Conservation (phyloP, 352 stramenopile species). For the Phytophthora megakarya region DNA sequence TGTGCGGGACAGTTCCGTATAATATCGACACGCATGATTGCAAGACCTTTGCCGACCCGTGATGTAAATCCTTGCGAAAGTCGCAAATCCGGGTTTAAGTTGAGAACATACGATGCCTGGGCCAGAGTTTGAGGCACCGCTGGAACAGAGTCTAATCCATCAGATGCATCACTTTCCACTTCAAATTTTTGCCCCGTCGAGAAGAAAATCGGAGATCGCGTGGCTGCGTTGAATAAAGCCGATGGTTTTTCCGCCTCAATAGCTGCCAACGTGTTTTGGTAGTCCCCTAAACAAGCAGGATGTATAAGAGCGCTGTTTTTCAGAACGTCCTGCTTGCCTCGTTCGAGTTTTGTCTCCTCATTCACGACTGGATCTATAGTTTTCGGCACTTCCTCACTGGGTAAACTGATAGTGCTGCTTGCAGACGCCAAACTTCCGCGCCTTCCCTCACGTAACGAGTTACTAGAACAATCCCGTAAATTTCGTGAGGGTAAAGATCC, state of each 20-base stretch:
- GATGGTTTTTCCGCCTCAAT: slow-evolving; percentile 4
- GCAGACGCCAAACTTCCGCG: slow-evolving; percentile 33
- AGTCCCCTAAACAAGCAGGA: slow-evolving; percentile 40
- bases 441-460: slow-evolving; percentile 18
- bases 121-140: slow-evolving; percentile 37
- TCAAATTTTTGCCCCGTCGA: not conserved
- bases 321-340: slow-evolving; percentile 1
- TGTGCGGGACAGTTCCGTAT: slow-evolving; percentile 25
- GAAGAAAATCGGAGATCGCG: slow-evolving; percentile 41
- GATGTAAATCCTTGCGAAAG: slow-evolving; percentile 78
- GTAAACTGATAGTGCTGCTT: slow-evolving; percentile 26
- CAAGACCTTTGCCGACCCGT: slow-evolving; percentile 76
- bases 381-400: slow-evolving; percentile 29
- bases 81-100: slow-evolving; percentile 83
- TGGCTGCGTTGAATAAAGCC: slow-evolving; percentile 26
- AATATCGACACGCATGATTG: slow-evolving; percentile 68
- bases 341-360: not conserved
- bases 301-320: slow-evolving; percentile 29
- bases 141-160: not conserved
- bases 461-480: slow-evolving; percentile 18
- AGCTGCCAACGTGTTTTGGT: slow-evolving; percentile 21
- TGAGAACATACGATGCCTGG: slow-evolving; percentile 73
- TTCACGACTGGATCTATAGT: slow-evolving; percentile 2
- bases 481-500: slow-evolving; percentile 25
- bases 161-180: slow-evolving; percentile 2